A percentile compares a stretch with the other conserved stretches of the same genome.
Evolutionary conservation across 768 basidiomycete species (phyloP).

Genomic region (Russula lepida): DNA sequence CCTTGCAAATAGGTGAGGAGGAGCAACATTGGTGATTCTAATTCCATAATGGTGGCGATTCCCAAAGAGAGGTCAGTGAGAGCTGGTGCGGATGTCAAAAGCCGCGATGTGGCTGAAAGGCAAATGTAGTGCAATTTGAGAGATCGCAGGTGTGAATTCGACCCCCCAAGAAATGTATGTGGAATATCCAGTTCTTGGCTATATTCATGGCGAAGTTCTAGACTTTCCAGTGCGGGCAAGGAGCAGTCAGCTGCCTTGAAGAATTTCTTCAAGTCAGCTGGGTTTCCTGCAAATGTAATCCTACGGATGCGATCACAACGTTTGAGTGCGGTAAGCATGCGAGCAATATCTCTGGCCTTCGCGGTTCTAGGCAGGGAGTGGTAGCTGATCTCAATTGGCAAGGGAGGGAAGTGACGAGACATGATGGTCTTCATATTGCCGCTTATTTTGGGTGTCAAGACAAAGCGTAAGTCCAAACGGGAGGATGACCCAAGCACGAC

Average conservation of each 20-base stretch:
- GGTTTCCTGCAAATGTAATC: neutral
- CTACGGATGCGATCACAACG: neutral
- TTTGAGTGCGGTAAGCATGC: neutral
- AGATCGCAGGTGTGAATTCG: neutral
- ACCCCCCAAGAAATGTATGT: neutral
- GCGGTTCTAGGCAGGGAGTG: too few relatives aligned
- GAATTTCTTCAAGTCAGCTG: neutral
- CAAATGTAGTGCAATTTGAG: neutral
- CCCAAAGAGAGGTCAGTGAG: neutral
- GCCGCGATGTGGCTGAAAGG: neutral
- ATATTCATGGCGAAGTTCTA: neutral
- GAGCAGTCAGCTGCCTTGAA: neutral
- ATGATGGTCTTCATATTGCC: neutral
- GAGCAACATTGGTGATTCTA: neutral
- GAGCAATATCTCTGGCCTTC: neutral
- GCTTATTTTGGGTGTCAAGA: neutral
- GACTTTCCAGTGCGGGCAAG: slow-evolving; percentile 2
- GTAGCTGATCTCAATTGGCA: neutral
- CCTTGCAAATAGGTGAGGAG: neutral
- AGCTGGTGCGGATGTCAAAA: neutral
- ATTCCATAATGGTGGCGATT: too few relatives aligned
- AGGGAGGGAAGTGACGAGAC: neutral
- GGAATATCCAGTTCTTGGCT: accelerated
- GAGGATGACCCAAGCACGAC: neutral
- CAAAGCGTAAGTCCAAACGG: neutral